Evolutionary conservation across 495 filamentous ascomycete genomes (phyloP).

Genomic region (Penicillium odoratum): DNA sequence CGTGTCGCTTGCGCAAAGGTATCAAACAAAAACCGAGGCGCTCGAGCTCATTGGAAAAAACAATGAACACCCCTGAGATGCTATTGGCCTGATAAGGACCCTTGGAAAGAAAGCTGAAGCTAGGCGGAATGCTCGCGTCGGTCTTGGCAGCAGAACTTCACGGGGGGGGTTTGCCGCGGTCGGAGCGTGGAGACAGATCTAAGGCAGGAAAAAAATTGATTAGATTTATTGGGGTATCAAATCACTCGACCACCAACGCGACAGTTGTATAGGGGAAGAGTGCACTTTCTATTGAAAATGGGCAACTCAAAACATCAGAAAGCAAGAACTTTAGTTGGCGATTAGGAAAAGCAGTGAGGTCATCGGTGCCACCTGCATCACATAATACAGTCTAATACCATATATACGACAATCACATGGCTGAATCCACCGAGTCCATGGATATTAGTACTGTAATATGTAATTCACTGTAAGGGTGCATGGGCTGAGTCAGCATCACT

Average conservation of each 20-base stretch:
- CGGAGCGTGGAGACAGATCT: slow-evolving; percentile 12
- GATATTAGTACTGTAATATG: neutral
- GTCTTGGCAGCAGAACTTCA: slow-evolving; percentile 28
- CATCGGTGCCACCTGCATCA: slow-evolving; percentile 23
- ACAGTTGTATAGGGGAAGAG: neutral
- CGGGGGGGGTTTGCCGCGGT: slow-evolving; percentile 20
- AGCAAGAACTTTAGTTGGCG: slow-evolving; percentile 1
- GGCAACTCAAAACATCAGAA: neutral
- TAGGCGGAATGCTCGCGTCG: slow-evolving; percentile 30
- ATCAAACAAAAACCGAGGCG: neutral
- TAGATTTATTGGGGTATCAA: neutral
- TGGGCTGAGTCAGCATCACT: neutral
- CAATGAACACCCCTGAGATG: neutral
- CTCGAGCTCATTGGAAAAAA: neutral
- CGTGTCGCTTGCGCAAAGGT: neutral
- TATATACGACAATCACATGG: neutral
- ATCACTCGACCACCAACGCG: neutral
- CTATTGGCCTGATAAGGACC: neutral
- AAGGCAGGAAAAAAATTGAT: slow-evolving; percentile 7
- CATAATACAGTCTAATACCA: neutral
- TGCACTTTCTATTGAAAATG: neutral
- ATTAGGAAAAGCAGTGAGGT: slow-evolving; percentile 25
- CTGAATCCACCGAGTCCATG: neutral
- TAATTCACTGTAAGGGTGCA: neutral
- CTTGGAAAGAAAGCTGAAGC: slow-evolving; percentile 10